Base-by-base conservation (phyloP, 805 yeast genomes). In the Myxozyma neotropica region DNA sequence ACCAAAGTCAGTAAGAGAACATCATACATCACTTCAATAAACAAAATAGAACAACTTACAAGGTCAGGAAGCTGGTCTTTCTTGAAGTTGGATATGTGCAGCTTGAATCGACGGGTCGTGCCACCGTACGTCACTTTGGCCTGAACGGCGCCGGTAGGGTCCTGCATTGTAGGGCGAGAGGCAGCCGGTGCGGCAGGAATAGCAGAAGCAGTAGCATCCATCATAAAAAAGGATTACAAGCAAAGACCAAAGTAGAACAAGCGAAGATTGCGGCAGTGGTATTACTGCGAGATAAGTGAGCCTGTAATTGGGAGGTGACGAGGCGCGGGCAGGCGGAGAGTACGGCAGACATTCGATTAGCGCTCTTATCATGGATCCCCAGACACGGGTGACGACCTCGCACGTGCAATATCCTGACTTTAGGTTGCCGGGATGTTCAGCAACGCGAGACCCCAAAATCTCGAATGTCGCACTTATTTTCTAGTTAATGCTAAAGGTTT, bases 51-150 rank as follows among this genome's bases (percentile, higher is more conserved):
- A 6, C 13, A 4, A 46, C 57, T 10, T 39, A 58, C 51, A n/a
- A 27, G 24, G 17, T 10, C 51, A 12, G 55, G 54, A 35, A 60
- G 42, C 27, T 31, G 39, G 23, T 35, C 51, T 4, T 26, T 27
- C 40, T 49, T 43, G 46, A 55, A 55, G 46, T 49, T 43, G 31
- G 55, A 36, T 8, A 49, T 35, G 44, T 40, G 55, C 4, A 61
- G 49, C 39, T 44, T 51, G 53, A 61, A 55, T 17, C 66, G 52
- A 13, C 66, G 58, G 17, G 63, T 55, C 8, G 42, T n/a, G 12
- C 53, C 52, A 6, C 21, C 23, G 43, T 60, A 62, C 26, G 53
- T 40, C 35, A 62, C 57, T 40, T 62, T 62, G n/a, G 43, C 59
- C 44, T 45, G 61, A 8, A 57, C 57, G 19, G 54, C 39, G n/a